Conservation (phyloP, 2,329 filamentous ascomycete genomes). For the Trichoderma arundinaceum region DNA sequence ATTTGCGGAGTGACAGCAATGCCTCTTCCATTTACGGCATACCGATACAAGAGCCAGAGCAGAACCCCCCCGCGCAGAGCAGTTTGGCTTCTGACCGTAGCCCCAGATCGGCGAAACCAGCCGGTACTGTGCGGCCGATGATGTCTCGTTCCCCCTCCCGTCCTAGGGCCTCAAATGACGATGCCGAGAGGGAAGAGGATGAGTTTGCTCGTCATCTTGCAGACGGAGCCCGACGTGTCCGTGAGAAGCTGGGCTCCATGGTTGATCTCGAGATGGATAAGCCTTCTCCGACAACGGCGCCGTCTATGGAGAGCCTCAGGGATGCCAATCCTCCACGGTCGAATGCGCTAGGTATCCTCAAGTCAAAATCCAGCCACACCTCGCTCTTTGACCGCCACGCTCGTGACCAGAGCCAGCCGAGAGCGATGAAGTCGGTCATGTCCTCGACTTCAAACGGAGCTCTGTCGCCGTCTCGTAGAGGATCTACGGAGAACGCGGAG, state of each 20-base stretch:
- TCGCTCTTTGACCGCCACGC: slow-evolving; percentile 61
- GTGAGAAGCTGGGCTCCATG: slow-evolving; percentile 73
- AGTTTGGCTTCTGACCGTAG: background rate
- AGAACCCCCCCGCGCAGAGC: background rate
- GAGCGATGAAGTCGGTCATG: slow-evolving; percentile 67
- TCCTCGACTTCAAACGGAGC: slow-evolving; percentile 53
- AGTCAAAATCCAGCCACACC: slow-evolving; percentile 69
- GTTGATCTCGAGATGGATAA: slow-evolving; percentile 64
- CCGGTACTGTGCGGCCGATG: background rate
- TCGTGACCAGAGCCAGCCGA: slow-evolving; percentile 52
- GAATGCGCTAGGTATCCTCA: slow-evolving; percentile 68
- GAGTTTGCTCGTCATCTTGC: slow-evolving; percentile 77
- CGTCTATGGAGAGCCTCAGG: slow-evolving; percentile 47
- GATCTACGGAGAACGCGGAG: slow-evolving; percentile 35
- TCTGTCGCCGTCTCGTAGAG: slow-evolving; percentile 48
- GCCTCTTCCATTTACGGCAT: slow-evolving; percentile 76
- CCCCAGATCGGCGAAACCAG: background rate
- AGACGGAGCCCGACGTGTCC: slow-evolving; percentile 70
- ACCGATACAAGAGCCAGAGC: slow-evolving; percentile 13
- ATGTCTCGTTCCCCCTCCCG: slow-evolving; percentile 30
- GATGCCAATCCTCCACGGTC: slow-evolving; percentile 48
- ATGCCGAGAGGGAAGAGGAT: slow-evolving; percentile 57
- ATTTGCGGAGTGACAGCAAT: slow-evolving; percentile 81
- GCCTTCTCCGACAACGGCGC: slow-evolving; percentile 37
- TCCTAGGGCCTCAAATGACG: slow-evolving; percentile 13